These are phyloP conservation scores for Ulota crispa DNA, from an alignment of 225 moss, liverwort and hornwort species.

Conservation along the genomic window DNA sequence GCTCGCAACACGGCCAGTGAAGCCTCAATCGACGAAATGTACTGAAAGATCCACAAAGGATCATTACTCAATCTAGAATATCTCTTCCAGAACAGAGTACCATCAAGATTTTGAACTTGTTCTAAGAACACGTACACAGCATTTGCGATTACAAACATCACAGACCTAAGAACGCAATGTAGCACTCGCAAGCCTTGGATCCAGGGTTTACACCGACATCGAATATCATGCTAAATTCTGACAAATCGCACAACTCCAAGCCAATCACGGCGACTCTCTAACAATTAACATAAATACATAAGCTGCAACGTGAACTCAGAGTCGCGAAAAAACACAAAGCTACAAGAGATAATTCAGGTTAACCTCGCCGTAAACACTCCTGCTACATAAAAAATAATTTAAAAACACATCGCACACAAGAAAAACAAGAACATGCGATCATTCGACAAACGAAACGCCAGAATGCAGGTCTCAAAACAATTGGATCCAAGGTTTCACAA, in stretches of 20 bases:
- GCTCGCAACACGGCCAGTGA: background rate
- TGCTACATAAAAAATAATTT: no score
- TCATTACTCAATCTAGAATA: background rate
- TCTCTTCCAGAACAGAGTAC: background rate
- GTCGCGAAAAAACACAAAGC: no score
- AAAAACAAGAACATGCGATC: background rate
- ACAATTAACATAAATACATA: no score
- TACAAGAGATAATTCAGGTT: no score
- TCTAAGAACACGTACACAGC: background rate
- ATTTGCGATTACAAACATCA: background rate
- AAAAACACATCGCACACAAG: no score
- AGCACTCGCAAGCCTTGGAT: background rate
- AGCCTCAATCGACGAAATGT: background rate
- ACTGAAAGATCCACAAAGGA: background rate
- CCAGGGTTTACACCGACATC: no score
- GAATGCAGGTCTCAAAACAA: background rate
- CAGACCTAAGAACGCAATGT: conserved; percentile 6
- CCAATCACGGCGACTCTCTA: no score
- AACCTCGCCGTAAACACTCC: no score
- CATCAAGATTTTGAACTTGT: background rate
- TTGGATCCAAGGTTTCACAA: background rate
- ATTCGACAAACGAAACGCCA: background rate
- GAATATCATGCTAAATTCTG: no score
- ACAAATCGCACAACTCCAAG: no score
- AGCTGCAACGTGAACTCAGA: no score